Conservation (phyloP, 73 alveolate species). For the Paramecium sexaurelia region DNA sequence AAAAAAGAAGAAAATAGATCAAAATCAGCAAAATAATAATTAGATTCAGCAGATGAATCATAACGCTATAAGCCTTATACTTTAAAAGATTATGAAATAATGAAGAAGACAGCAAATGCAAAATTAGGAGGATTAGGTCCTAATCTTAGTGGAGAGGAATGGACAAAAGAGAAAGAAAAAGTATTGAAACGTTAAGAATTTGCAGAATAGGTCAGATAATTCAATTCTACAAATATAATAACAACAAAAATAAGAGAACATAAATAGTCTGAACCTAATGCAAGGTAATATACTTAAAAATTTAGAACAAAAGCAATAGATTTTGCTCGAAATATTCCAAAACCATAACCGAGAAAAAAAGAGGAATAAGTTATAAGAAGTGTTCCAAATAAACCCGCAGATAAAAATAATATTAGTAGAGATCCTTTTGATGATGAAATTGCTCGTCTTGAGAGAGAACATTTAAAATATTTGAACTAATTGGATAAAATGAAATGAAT, state of each 20-base stretch:
- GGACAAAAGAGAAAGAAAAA: slow-evolving; percentile 87
- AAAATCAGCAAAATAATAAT: not conserved
- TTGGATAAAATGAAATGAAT: slow-evolving; percentile 44
- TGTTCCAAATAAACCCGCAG: not conserved
- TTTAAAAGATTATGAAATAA: slow-evolving; percentile 89
- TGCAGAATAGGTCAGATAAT: slow-evolving; percentile 78
- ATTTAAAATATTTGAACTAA: slow-evolving; percentile 34
- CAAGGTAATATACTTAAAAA: slow-evolving; percentile 49
- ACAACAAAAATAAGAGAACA: slow-evolving; percentile 2
- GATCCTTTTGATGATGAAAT: slow-evolving; percentile 62
- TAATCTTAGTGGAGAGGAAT: slow-evolving; percentile 92
- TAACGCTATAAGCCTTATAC: slow-evolving; percentile 84
- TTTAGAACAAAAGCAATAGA: slow-evolving; percentile 78
- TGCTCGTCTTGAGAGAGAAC: slow-evolving; percentile 39
- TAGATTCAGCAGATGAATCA: slow-evolving; percentile 3
- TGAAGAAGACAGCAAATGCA: slow-evolving; percentile 73
- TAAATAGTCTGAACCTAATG: slow-evolving; percentile 25
- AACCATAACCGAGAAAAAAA: slow-evolving; percentile 62
- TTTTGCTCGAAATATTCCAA: slow-evolving; percentile 79
- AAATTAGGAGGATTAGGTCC: slow-evolving; percentile 97
- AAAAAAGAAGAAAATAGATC: not conserved
- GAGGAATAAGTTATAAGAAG: not conserved
- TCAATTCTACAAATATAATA: not conserved
- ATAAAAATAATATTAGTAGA: not conserved
- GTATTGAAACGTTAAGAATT: slow-evolving; percentile 76